Evolutionary conservation across 2,329 filamentous ascomycete species (phyloP), one percentile per base, ranked within the genome.

Genomic region (Fusarium secorum): DNA sequence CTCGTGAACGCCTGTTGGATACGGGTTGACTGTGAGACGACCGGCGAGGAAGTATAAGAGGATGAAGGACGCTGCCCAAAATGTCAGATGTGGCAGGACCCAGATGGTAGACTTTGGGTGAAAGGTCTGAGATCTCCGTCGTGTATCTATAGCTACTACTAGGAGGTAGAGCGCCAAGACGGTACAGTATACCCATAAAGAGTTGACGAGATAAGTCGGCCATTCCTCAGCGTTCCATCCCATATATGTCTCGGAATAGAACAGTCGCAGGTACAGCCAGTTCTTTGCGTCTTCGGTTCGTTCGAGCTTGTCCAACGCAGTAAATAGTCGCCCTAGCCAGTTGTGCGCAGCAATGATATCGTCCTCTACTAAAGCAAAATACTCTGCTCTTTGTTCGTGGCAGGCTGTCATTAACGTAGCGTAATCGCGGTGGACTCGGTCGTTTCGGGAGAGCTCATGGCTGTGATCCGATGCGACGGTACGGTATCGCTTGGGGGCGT

Each of bases 201-300:
- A 75, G n/a, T 64, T 68, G 20, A 45, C 32, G 1, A 70, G 20
- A 30, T 81, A 79, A 7, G 49, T 57, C 0, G 60, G 68, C 79
- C 78, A 80, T 46, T 80, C 74, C 51, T 80, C 78, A 2, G 73
- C 75, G 55, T 81, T 80, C 79, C 79, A 81, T 6, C 79, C 79
- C 39, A 80, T 69, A 38, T 79, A 78, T 4, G 72, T 74, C 46
- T 81, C 79, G 1, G 79, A 78, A 48, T 80, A 81, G 51, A 81
- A 81, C 2, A 81, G 70, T 20, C 79, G 71, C 11, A 81, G 72
- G 49, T 80, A 81, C 15, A 79, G 58, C 78, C 78, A 79, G 11
- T 51, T 64, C 42, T 26, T 58, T 24, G 44, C 39, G 2, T 66
- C 54, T 49, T 78, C 77, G 8, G 75, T 70, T 15, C 68, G 42